These are phyloP conservation scores for Thinopyrum elongatum DNA, from an alignment of 176 grass and related monocot genomes.

Conservation along the genomic window DNA sequence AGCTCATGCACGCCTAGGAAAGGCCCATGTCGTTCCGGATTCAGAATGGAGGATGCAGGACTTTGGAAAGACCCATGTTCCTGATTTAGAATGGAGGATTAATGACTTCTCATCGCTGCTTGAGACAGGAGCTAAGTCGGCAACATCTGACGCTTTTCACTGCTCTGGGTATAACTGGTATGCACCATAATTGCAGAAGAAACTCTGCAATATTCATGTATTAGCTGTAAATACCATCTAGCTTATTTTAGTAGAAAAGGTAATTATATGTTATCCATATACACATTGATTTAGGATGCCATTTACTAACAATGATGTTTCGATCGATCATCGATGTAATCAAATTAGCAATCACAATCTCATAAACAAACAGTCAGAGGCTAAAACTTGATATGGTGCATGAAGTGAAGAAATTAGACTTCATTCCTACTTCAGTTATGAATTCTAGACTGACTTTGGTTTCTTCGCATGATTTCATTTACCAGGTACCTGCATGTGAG, in stretches of 20 bases:
- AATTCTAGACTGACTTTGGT: background rate
- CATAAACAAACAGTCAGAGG: background rate
- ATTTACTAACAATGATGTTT: background rate
- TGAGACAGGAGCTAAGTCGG: background rate
- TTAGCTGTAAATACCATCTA: background rate
- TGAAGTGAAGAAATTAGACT: background rate
- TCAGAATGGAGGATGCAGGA: constrained; percentile 33
- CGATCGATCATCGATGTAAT: background rate
- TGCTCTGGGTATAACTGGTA: constrained; percentile 15
- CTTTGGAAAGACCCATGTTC: constrained; percentile 19
- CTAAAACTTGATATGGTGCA: background rate
- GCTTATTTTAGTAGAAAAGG: background rate
- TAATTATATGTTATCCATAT: background rate
- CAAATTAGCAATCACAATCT: background rate
- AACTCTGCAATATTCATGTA: background rate
- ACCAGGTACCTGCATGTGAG: background rate
- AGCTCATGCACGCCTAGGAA: background rate
- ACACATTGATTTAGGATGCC: background rate
- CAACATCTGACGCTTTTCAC: background rate
- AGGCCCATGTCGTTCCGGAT: constrained; percentile 5
- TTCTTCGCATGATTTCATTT: background rate
- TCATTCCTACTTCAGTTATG: background rate
- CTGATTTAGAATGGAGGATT: constrained; percentile 32
- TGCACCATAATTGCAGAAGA: background rate
- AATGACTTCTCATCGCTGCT: constrained; percentile 37